Conservation (phyloP, 495 filamentous ascomycete species). For the Penicillium dipodomyicola region DNA sequence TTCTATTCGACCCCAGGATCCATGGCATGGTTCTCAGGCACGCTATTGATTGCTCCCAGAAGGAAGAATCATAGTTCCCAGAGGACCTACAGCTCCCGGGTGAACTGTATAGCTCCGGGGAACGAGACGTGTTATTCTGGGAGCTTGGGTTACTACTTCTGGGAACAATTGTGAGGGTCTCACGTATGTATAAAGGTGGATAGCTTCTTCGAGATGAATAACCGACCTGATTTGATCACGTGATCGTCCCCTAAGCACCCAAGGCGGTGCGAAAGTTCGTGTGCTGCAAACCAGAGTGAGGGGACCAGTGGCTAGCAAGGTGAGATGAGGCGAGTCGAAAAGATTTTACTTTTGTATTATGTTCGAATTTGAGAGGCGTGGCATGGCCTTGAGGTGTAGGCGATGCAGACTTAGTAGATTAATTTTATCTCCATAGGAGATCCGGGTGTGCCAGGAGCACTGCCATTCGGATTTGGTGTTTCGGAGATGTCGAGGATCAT, state of each 20-base stretch:
- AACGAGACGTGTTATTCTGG: background rate
- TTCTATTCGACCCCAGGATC: too few relatives aligned
- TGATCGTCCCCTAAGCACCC: too few relatives aligned
- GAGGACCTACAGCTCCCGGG: background rate
- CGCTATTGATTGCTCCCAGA: too few relatives aligned
- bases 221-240: too few relatives aligned
- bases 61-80: background rate
- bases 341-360: background rate
- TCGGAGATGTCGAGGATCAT: conserved; percentile 68
- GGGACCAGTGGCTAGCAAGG: background rate
- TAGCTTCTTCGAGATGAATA: too few relatives aligned
- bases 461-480: conserved; percentile 17
- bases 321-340: background rate
- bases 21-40: too few relatives aligned
- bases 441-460: conserved; percentile 13
- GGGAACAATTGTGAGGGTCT: too few relatives aligned
- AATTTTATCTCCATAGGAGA: conserved; percentile 40
- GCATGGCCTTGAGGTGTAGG: background rate
- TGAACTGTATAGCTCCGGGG: background rate
- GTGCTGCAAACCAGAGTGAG: background rate
- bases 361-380: background rate
- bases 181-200: too few relatives aligned
- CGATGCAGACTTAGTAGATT: conserved; percentile 31
- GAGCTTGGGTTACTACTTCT: background rate
- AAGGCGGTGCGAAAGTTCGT: too few relatives aligned